Conservation (phyloP, 768 basidiomycete genomes). For the Steccherinum ochraceum region DNA sequence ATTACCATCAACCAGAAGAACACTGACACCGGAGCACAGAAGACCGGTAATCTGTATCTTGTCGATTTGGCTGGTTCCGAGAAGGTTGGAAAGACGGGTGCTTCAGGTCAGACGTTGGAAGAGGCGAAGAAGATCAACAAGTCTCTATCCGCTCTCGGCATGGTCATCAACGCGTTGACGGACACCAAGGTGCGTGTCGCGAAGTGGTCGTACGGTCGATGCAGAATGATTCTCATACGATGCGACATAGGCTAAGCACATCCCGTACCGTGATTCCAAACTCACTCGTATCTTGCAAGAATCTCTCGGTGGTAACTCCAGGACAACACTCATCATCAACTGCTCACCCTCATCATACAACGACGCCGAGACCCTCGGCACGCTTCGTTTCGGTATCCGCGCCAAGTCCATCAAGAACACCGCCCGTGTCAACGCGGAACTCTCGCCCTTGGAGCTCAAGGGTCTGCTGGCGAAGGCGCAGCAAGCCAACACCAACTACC, state of each 20-base stretch:
- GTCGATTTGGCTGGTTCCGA: constrained; percentile 98
- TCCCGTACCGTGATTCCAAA: constrained; percentile 98
- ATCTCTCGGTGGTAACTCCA: constrained; percentile 91
- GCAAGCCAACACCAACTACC: constrained; percentile 72
- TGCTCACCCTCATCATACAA: constrained; percentile 98
- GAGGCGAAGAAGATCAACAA: constrained; percentile 99
- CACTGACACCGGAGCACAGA: constrained; percentile 91
- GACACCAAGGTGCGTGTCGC: constrained; percentile 73
- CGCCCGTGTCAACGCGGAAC: constrained; percentile 96
- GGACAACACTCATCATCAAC: constrained; percentile 98
- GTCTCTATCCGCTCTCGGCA: constrained; percentile 92
- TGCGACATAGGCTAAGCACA: constrained; percentile 73
- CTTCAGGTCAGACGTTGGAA: constrained; percentile 96
- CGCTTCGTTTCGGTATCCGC: constrained; percentile 98
- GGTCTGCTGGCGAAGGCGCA: constrained; percentile 85
- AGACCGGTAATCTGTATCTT: constrained; percentile 94
- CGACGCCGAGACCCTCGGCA: constrained; percentile 92
- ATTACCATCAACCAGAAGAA: constrained; percentile 97
- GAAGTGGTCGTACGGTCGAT: constrained; percentile 1
- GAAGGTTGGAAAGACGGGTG: constrained; percentile 99
- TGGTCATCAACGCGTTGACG: constrained; percentile 98
- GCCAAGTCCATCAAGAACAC: constrained; percentile 99
- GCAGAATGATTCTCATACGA: neutral
- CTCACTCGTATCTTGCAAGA: constrained; percentile 99
- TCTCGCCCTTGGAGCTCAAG: constrained; percentile 95